Base-by-base conservation (phyloP, 371 early-diverging fungal genomes). In the Nematocida displodere region DNA sequence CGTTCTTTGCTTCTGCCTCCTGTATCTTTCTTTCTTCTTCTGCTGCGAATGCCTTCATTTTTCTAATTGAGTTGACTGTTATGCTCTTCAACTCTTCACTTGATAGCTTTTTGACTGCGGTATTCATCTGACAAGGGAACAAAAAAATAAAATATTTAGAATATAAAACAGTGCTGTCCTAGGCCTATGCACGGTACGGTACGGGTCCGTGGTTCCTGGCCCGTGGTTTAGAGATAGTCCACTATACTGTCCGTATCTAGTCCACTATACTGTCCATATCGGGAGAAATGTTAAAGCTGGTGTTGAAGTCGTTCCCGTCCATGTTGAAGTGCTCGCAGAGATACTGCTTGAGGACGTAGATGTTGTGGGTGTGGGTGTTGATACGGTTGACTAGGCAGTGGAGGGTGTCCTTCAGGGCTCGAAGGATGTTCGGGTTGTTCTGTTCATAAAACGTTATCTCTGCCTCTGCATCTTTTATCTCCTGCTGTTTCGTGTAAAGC, bases 311-410 rank as follows among this genome's bases (percentile, higher is more conserved):
- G 1, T 79, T 81, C 33, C 86, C 80, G 5, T 88, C 87, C 49
- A 92, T 87, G 56, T 83, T 84, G 82, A 90, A 91, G 75, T 88
- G 89, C 64, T 89, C 85, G 54, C 85, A 80, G 75, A 90, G 88
- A 82, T 91, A 91, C 15, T 88, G 85, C 81, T 92, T 89, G 39
- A 94, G 81, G 8, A 85, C 83, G 86, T 92, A 93, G 13, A 95
- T 88, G 56, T 92, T 91, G 49, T 94, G 94, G 86, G 77, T 79
- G n/a, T 67, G 40, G 36, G 65, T 71, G 44, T 78, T 79, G 7
- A 76, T 61, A 5, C 66, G 54, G 28, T 63, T 44, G 47, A 33
- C 54, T 2, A 64, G 26, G 22, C 2, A 17, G 13, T 24, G 3
- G 11, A 78, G n/a, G 20, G 66, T 54, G 22, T 65, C 54, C 33